These are phyloP conservation scores for Thelonectria rubi DNA, from an alignment of 2,329 filamentous ascomycete species.

Conservation along the genomic window DNA sequence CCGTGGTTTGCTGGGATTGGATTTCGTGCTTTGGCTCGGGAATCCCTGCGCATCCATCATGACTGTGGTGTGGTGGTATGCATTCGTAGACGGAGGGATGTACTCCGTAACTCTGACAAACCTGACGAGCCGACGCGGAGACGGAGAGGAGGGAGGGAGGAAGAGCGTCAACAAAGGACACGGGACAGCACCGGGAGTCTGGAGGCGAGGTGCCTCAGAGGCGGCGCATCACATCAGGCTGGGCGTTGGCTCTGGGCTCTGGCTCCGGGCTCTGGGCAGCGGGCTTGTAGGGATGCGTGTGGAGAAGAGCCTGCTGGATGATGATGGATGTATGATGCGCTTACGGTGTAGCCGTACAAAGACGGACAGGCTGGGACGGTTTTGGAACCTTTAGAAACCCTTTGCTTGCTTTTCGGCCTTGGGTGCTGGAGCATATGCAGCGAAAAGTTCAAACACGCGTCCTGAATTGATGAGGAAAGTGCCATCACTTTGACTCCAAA, in stretches of 20 bases:
- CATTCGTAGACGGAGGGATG: not conserved
- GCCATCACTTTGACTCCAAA: conserved; percentile 11
- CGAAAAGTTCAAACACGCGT: not conserved
- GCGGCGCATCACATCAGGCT: not conserved
- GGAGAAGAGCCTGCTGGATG: conserved; percentile 7
- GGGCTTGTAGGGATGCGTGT: conserved; percentile 11
- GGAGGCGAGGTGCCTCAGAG: conserved; percentile 20
- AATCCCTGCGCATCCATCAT: conserved; percentile 11
- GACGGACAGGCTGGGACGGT: not conserved
- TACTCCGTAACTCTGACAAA: not conserved
- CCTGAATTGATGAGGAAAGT: not conserved
- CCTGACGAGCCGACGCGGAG: not conserved
- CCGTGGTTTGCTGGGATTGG: conserved; percentile 10
- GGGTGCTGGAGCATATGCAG: not conserved
- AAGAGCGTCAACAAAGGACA: not conserved
- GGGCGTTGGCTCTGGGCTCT: not conserved
- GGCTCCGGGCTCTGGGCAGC: not conserved
- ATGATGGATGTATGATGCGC: conserved; percentile 19
- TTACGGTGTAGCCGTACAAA: conserved; percentile 4
- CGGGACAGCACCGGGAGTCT: conserved; percentile 19
- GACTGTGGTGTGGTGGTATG: not conserved
- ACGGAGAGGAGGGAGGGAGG: not conserved
- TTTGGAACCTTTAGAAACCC: not conserved
- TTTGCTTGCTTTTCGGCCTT: not conserved
- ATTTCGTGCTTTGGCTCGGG: conserved; percentile 16